Evolutionary conservation across 2,329 filamentous ascomycete genomes (phyloP), one percentile per base, ranked within the genome.

Genomic region (Fusarium haematococcum): DNA sequence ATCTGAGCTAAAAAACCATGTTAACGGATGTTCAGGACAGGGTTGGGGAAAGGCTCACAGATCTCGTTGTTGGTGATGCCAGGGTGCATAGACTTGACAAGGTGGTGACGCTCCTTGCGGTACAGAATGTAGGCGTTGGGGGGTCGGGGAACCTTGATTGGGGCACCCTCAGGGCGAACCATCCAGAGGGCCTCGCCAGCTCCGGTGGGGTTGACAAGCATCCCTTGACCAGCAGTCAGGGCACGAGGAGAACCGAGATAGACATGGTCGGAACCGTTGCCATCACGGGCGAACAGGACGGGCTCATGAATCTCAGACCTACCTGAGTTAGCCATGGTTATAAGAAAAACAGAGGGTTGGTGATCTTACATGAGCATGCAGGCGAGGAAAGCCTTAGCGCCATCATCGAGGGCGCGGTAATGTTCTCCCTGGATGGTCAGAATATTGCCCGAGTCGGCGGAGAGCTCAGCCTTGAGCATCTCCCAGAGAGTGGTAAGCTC

Each of bases 51-150:
- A 33, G 18, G 79, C 83, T 82, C 76, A 85, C 83, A 85, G 56
- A 86, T 85, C 60, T 85, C 80, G 57, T 85, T 85, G 78, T 85
- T 85, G 35, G 81, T 80, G 30, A 85, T 80, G 16, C 75, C 75
- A 4, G 83, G 82, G 54, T 83, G 80, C 18, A 68, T 68, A 5
- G 75, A 66, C 75, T 84, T 84, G 45, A 85, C 73, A 13, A 75
- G 50, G 18, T 75, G 75, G 71, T 85, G 84, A 30, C 80, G 78
- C 37, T 84, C 82, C 68, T 83, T 83, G 70, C 84, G 84, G 58
- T 84, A 85, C 20, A 85, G 73, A 43, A 86, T 85, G 77, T 82
- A 86, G 6, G 83, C 82, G 71, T 86, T 85, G 18, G 83, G 81
- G 30, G 84, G 84, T 8, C 84, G 82, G 23, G 80, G 82, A 57